Percentiles rank a stretch among this genome's conserved stretches.
Evolutionary conservation across 2,329 filamentous ascomycete species (phyloP).

Genomic region (Ustilaginoidea virens): DNA sequence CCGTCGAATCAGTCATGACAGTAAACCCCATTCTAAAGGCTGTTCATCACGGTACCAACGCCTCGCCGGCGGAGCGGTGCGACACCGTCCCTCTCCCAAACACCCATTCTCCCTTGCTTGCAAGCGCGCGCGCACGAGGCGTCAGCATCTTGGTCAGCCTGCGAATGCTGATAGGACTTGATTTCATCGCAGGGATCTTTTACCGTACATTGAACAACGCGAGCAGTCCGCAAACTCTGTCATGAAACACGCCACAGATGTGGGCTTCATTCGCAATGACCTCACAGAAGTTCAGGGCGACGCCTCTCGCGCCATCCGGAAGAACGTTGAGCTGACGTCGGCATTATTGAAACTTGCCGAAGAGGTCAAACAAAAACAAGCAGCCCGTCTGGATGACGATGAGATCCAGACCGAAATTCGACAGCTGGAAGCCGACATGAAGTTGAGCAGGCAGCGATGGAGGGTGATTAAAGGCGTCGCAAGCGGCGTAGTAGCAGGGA

Average conservation of each 20-base stretch:
- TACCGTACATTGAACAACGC: conserved; percentile 49
- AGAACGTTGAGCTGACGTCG: conserved; percentile 47
- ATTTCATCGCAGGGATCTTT: conserved; percentile 46
- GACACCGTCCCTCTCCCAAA: conserved; percentile 3
- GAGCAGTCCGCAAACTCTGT: conserved; percentile 51
- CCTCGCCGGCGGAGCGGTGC: conserved; percentile 54
- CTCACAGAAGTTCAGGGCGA: conserved; percentile 43
- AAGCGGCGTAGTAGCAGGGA: conserved; percentile 66
- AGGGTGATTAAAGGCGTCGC: conserved; percentile 62
- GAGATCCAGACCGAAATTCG: conserved; percentile 39
- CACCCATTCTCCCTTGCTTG: too few species aligned
- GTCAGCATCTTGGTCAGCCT: neutral
- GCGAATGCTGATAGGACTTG: neutral
- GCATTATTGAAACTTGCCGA: conserved; percentile 48
- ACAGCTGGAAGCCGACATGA: conserved; percentile 41
- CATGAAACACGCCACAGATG: conserved; percentile 39
- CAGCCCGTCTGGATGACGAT: conserved; percentile 36
- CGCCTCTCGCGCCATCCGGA: conserved; percentile 36
- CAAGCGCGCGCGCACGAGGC: too few species aligned
- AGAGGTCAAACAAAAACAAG: conserved; percentile 35
- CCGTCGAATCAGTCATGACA: conserved; percentile 52
- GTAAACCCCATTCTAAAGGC: conserved; percentile 65
- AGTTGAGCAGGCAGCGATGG: conserved; percentile 49
- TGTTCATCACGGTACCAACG: conserved; percentile 51
- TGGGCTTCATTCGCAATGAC: conserved; percentile 33